These are phyloP conservation scores for Friedmanniomyces simplex DNA, from an alignment of 495 filamentous ascomycete species.

Conservation along the genomic window DNA sequence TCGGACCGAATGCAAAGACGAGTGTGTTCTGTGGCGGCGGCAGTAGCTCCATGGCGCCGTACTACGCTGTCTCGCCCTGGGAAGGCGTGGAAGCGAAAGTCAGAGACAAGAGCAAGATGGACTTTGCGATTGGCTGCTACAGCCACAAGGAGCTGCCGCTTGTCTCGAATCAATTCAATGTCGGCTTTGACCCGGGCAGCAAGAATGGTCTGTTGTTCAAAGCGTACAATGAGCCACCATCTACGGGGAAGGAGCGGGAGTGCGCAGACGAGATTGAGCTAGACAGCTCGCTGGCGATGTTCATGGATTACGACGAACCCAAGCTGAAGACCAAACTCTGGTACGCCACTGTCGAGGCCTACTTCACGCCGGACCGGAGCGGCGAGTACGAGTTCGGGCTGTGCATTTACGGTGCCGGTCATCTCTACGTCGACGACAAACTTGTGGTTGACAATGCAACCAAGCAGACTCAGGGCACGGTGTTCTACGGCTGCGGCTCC, in stretches of 20 bases:
- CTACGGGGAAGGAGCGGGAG: conserved; percentile 30
- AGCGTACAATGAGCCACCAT: conserved; percentile 48
- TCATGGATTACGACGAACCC: conserved; percentile 55
- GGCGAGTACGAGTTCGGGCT: conserved; percentile 68
- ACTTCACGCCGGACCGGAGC: conserved; percentile 46
- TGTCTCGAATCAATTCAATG: conserved; percentile 12
- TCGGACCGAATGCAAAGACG: conserved; percentile 69
- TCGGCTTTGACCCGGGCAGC: conserved; percentile 26
- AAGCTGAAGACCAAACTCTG: conserved; percentile 45
- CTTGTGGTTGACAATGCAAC: conserved; percentile 60
- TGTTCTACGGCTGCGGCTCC: conserved; percentile 53
- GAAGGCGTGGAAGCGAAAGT: conserved; percentile 50
- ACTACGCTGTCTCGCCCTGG: conserved; percentile 63
- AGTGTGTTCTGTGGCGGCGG: conserved; percentile 74
- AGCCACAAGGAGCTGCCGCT: conserved; percentile 20
- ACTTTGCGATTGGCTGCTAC: conserved; percentile 17
- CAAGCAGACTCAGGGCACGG: conserved; percentile 48
- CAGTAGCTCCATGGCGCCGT: conserved; percentile 66
- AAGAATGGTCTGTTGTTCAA: conserved; percentile 48
- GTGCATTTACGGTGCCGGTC: conserved; percentile 64
- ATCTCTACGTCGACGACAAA: conserved; percentile 56
- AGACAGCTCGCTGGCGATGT: conserved; percentile 43
- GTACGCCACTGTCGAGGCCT: conserved; percentile 54
- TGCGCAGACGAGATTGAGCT: conserved; percentile 46
- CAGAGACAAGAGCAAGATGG: conserved; percentile 12